A percentile compares a stretch with the other conserved stretches of the same genome.
These are phyloP conservation scores for Sporobolomyces roseus DNA, from an alignment of 768 basidiomycete species.

Conservation along the genomic window DNA sequence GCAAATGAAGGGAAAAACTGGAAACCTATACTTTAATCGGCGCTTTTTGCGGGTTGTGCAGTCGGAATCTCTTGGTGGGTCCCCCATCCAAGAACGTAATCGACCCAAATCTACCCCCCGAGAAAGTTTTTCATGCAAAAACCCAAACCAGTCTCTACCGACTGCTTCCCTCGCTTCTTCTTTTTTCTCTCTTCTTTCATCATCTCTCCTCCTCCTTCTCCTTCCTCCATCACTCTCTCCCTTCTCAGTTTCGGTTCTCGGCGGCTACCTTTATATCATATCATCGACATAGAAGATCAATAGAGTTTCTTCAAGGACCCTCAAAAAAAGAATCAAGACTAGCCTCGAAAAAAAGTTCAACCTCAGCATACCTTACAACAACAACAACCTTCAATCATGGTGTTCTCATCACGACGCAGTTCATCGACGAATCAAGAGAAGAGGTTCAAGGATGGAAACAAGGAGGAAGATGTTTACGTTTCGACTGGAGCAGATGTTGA, in stretches of 20 bases:
- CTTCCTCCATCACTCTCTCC: not conserved
- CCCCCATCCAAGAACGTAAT: too few species aligned
- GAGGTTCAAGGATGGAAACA: not conserved
- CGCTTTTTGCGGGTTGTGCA: too few species aligned
- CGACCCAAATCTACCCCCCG: too few species aligned
- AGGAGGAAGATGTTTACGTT: conserved; percentile 11
- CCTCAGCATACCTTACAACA: not conserved
- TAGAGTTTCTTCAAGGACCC: not conserved
- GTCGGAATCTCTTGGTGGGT: too few species aligned
- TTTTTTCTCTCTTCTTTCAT: not conserved
- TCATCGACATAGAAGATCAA: too few species aligned
- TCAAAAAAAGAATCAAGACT: not conserved
- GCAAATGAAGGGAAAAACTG: too few species aligned
- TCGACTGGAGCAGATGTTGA: conserved; percentile 9
- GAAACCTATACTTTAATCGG: too few species aligned
- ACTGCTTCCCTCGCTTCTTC: too few species aligned
- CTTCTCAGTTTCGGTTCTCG: too few species aligned
- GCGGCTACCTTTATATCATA: too few species aligned
- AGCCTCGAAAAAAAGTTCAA: not conserved
- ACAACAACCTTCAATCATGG: not conserved
- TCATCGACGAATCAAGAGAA: not conserved
- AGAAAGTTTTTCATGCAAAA: too few species aligned
- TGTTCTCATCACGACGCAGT: conserved; percentile 8
- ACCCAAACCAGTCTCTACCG: too few species aligned
- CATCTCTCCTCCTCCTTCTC: not conserved